Evolutionary conservation across 495 filamentous ascomycete genomes (phyloP), one percentile per base, ranked within the genome.

Genomic region (Penicillium desertorum): DNA sequence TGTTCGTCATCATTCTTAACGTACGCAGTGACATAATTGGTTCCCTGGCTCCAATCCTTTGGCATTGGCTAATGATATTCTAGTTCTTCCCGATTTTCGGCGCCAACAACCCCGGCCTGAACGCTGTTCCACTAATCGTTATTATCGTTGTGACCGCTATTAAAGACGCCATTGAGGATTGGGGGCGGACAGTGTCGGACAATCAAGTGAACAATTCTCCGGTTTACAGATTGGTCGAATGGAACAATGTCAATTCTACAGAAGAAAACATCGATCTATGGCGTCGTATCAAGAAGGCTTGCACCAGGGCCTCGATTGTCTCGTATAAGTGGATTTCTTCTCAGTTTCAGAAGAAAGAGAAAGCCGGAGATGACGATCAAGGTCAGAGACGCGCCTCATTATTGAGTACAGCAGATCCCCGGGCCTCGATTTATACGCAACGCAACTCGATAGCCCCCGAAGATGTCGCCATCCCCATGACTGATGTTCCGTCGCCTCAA

Each of bases 131-230:
- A 46, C 73, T 99, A 65, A 96, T 98, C 64, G 86, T 97, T 63
- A 99, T 99, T 72, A 76, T 99, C n/a, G 76, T 85, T 59, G 81
- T 98, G 46, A 99, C 95, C 9, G 86, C 89, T 5, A 76, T 96
- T 63, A 99, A 98, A 74, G 95, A 99, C 68, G 94, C 87, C n/a
- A 89, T 98, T 60, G 95, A 99, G 74, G 95, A 99, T 78, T 97
- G 91, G 80, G 84, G 95, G 56, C 83, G 95, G 71, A 97, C 92
- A 2, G 81, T 91, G 22, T 85, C 96, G 19, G 95, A 99, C 67
- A 96, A 87, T 57, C 90, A 96, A 65, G 81, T 99, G 51, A 99
- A 99, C 76, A 97, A 99, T 63, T 93, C 95, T 14, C 88, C 93
- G 1, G 90, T 97, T 14, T 92, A 99, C 73, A 83, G 92, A 29